phyloP scores from a whole-genome alignment of 2,329 filamentous ascomycete genomes.

The Dactylellina leptospora region DNA sequence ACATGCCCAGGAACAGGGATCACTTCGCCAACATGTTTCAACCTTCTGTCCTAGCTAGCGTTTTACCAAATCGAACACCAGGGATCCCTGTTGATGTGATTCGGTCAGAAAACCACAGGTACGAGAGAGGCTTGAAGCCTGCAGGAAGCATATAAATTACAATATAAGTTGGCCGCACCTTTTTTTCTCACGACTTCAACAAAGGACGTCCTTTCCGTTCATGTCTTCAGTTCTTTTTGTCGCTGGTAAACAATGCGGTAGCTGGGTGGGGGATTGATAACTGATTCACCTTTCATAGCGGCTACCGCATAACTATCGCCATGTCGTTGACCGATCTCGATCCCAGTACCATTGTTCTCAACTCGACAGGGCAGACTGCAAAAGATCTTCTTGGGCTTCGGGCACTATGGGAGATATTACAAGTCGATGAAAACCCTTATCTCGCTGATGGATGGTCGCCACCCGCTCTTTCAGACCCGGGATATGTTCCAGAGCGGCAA shows the following conservation, averaged over 20 bases:
- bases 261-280: conserved; percentile 46
- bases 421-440: conserved; percentile 43
- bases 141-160: conserved; percentile 21
- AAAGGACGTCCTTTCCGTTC: conserved; percentile 2
- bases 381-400: conserved; percentile 28
- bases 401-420: conserved; percentile 41
- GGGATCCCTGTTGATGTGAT: conserved; percentile 24
- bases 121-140: conserved; percentile 1
- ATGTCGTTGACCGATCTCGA: conserved; percentile 45
- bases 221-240: conserved; percentile 18
- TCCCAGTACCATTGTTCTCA: conserved; percentile 15
- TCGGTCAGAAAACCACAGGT: conserved; percentile 2
- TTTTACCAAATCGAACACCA: conserved; percentile 34
- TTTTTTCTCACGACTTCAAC: conserved; percentile 12
- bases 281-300: neutral
- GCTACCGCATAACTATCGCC: neutral
- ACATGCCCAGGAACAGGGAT: conserved; percentile 37
- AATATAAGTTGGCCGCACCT: conserved; percentile 47
- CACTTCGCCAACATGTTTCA: conserved; percentile 52
- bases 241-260: conserved; percentile 29
- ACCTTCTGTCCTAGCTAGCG: conserved; percentile 46
- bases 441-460: conserved; percentile 35
- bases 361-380: conserved; percentile 46
- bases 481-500: conserved; percentile 32
- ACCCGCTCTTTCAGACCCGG: conserved; percentile 19